Evolutionary conservation across 1,284 basidiomycete genomes (phyloP).

Genomic region (Blastosporella zonata): DNA sequence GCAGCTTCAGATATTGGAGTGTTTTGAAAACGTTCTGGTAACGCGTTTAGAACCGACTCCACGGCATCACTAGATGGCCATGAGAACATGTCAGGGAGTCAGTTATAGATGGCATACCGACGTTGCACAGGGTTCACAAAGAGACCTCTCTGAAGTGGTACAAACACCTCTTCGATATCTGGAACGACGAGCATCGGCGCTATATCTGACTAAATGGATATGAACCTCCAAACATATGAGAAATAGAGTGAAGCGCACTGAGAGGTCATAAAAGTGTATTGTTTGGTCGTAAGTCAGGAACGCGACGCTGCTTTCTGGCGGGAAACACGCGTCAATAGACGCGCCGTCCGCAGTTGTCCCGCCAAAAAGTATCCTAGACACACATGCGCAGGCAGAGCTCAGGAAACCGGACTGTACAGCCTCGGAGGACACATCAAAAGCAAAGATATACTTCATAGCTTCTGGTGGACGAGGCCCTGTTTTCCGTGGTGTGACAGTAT

Average conservation of each 20-base stretch:
- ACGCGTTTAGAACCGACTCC: conserved; percentile 59
- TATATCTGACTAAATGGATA: conserved; percentile 48
- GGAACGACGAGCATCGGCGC: conserved; percentile 83
- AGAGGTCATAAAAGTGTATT: conserved; percentile 90
- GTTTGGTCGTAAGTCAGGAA: conserved; percentile 85
- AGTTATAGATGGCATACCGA: conserved; percentile 42
- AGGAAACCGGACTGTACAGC: conserved; percentile 76
- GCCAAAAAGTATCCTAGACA: conserved; percentile 74
- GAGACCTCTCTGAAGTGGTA: conserved; percentile 75
- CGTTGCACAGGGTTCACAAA: conserved; percentile 79
- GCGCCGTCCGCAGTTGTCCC: conserved; percentile 39
- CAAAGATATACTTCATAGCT: conserved; percentile 83
- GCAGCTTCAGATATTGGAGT: conserved; percentile 56
- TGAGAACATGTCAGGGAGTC: conserved; percentile 14
- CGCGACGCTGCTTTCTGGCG: conserved; percentile 56
- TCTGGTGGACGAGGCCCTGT: conserved; percentile 55
- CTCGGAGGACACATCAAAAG: conserved; percentile 81
- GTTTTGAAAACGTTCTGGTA: conserved; percentile 67
- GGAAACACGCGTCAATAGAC: conserved; percentile 47
- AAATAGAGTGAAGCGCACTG: conserved; percentile 50
- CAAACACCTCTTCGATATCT: conserved; percentile 90
- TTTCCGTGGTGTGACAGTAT: conserved; percentile 44
- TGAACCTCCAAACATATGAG: conserved; percentile 20
- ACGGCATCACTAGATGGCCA: conserved; percentile 48
- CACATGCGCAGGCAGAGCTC: conserved; percentile 61